phyloP scores from a whole-genome alignment of 257 asterid species.

The Verbascum thapsus region DNA sequence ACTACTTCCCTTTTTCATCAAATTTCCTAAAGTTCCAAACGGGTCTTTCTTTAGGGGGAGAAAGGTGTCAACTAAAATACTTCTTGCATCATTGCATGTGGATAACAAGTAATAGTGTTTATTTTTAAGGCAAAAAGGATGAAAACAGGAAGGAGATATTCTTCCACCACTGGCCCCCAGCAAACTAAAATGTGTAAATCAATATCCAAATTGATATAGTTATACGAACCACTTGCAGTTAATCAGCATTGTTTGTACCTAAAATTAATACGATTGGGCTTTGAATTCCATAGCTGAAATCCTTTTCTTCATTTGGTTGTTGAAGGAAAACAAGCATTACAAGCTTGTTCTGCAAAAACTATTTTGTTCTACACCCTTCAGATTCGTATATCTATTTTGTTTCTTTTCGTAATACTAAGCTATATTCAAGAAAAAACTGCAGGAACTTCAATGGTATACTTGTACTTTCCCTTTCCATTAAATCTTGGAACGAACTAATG shows the following conservation, averaged over 20 bases:
- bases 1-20: constrained; percentile 12
- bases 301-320: constrained; percentile 4
- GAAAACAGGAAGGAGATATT: background rate
- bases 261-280: background rate
- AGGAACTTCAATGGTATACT: background rate
- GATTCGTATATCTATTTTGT: constrained; percentile 3
- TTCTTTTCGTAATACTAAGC: constrained; percentile 7
- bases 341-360: background rate
- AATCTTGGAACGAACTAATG: background rate
- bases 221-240: background rate
- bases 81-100: constrained; percentile 17
- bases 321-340: background rate
- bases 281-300: background rate
- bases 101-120: background rate
- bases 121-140: background rate
- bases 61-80: background rate
- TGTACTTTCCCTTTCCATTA: background rate
- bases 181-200: background rate
- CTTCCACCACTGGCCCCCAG: constrained; percentile 1
- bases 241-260: background rate
- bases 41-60: background rate
- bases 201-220: background rate
- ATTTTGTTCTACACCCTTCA: constrained; percentile 6
- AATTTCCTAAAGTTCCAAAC: constrained; percentile 19
- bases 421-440: background rate